Base-by-base conservation (phyloP, 1,284 basidiomycete genomes). In the Ustilago cynodontis region DNA sequence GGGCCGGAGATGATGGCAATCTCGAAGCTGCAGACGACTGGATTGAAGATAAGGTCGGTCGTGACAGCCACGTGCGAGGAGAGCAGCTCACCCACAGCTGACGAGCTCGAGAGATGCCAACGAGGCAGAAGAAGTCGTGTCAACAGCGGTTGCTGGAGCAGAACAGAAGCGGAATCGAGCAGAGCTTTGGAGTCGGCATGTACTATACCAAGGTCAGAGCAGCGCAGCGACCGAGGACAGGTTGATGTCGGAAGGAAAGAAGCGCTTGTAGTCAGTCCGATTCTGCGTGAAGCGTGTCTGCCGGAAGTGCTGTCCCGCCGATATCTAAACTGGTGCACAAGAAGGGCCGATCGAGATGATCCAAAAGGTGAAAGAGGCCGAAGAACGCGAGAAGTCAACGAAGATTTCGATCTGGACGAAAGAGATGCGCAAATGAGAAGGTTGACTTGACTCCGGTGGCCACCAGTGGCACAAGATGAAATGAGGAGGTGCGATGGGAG, bases 381-480 rank as follows among this genome's bases (percentile, higher is more conserved):
- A 45, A 24, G 18, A 35, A 33, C 35, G 26, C 51, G n/a, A 39
- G 9, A 22, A 43, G 41, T 14, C 35, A 22, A 29, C 2, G 6
- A 35, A n/a, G 33, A n/a, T 20, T 28, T 22, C 41, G 41, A 43
- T 43, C 41, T 49, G 45, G 10, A 45, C 18, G 24, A 14, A 29
- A 16, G 28, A 58, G 4, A 39, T 22, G 33, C 29, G 39, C 51
- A 41, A 33, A 51, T 29, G 52, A 56, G 57, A 49, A 26, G n/a
- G 24, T 16, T 26, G 31, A 16, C 47, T 35, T 54, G n/a, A n/a
- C 37, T 29, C 3, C 35, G 31, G 41, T 35, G 35, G 54, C 50
- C 62, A 65, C 62, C 39, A 45, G 49, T 53, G 50, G 61, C 53
- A 51, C 24, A 35, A 24, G 51, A 51, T 41, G 39, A 45, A 52